phyloP scores from a whole-genome alignment of 1,139 yeast species.

The Suhomyces yuchorum region DNA sequence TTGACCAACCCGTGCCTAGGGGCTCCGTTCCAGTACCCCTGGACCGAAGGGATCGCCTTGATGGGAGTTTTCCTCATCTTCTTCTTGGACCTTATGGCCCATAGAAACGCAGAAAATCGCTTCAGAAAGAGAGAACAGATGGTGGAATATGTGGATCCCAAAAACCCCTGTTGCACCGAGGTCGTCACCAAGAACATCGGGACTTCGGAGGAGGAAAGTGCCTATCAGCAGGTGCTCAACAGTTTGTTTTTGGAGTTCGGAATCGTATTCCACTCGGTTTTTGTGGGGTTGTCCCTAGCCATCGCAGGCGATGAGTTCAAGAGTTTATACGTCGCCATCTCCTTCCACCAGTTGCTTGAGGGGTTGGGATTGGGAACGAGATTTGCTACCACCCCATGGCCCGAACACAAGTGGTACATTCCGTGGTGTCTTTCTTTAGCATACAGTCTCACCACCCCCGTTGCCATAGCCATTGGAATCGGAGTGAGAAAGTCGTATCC shows the following conservation, averaged over 20 bases:
- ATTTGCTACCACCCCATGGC: constrained; percentile 43
- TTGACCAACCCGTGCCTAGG: constrained; percentile 39
- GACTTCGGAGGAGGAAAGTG: constrained; percentile 7
- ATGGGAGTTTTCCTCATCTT: constrained; percentile 41
- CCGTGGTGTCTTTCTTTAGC: constrained; percentile 40
- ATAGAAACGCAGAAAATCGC: constrained; percentile 20
- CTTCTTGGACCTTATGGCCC: constrained; percentile 32
- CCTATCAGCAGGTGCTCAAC: constrained; percentile 25
- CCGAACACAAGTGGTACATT: constrained; percentile 26
- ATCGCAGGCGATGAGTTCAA: constrained; percentile 42
- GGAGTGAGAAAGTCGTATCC: constrained; percentile 39
- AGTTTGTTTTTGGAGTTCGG: constrained; percentile 41
- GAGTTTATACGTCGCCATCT: constrained; percentile 39
- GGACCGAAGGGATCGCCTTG: constrained; percentile 44
- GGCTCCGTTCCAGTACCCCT: constrained; percentile 38
- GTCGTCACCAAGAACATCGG: background rate
- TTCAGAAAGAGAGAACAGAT: background rate
- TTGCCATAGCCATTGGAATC: constrained; percentile 40
- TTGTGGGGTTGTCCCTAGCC: constrained; percentile 43
- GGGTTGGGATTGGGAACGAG: constrained; percentile 46
- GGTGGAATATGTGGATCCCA: background rate
- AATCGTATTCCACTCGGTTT: constrained; percentile 42
- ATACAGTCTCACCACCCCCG: constrained; percentile 38
- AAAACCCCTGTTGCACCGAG: background rate
- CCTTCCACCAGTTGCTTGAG: constrained; percentile 46